Conservation (phyloP, 345 rosid genomes). For the Murraya koenigii region DNA sequence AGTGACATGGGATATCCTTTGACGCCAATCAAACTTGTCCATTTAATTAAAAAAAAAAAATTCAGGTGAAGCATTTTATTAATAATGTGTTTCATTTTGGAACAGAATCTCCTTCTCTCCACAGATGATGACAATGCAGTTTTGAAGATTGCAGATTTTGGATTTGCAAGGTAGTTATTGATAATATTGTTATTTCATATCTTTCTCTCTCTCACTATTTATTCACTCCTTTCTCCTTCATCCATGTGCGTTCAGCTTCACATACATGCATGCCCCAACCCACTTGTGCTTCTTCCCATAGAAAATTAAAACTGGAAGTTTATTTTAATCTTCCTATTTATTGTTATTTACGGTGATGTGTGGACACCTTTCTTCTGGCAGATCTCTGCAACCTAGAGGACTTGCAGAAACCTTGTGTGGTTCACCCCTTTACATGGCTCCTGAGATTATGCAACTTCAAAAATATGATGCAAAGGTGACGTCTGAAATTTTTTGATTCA, state of each 20-base stretch:
- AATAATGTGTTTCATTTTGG: slow-evolving; percentile 34
- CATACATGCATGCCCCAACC: neutral
- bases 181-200: neutral
- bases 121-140: slow-evolving; percentile 54
- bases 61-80: slow-evolving; percentile 13
- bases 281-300: neutral
- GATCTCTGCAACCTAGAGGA: slow-evolving; percentile 88
- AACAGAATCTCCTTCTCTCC: slow-evolving; percentile 94
- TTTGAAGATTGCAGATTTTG: slow-evolving; percentile 97
- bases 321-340: neutral
- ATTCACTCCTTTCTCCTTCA: neutral
- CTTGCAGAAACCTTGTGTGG: slow-evolving; percentile 99
- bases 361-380: slow-evolving; percentile 30
- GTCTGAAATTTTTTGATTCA: slow-evolving; percentile 11
- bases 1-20: slow-evolving; percentile 3
- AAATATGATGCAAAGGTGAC: slow-evolving; percentile 98
- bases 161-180: slow-evolving; percentile 86
- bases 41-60: neutral
- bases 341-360: neutral
- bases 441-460: slow-evolving; percentile 97
- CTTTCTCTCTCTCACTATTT: neutral
- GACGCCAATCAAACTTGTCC: slow-evolving; percentile 9
- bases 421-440: slow-evolving; percentile 99
- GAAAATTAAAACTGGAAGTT: neutral
- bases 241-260: neutral